Conservation (phyloP, 345 rosid genomes). For the Zanthoxylum bungeanum region DNA sequence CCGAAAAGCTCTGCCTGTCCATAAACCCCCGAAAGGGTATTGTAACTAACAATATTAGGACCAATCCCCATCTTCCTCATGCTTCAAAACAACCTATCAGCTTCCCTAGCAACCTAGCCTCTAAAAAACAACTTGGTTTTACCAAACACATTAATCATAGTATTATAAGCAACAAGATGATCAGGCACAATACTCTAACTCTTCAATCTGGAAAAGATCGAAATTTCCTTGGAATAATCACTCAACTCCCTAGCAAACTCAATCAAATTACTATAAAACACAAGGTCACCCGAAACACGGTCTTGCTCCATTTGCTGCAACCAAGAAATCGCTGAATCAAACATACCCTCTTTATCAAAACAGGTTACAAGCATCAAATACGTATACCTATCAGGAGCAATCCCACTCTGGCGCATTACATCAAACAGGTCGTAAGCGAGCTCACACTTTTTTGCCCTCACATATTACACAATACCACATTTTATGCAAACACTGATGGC, state of each 20-base stretch:
- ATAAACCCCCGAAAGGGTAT: constrained; percentile 82
- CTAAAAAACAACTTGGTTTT: constrained; percentile 81
- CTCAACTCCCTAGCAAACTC: constrained; percentile 72
- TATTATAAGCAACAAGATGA: constrained; percentile 74
- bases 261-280: constrained; percentile 81
- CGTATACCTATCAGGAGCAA: constrained; percentile 80
- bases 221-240: constrained; percentile 84
- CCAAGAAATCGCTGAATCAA: constrained; percentile 80
- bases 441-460: constrained; percentile 66
- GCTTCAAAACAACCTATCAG: constrained; percentile 89
- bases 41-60: constrained; percentile 84
- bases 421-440: constrained; percentile 92
- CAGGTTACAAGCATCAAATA: constrained; percentile 78
- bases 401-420: constrained; percentile 84
- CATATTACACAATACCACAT: constrained; percentile 68
- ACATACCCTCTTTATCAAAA: constrained; percentile 89
- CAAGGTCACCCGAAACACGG: constrained; percentile 85
- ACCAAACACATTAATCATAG: constrained; percentile 90
- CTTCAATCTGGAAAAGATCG: constrained; percentile 78
- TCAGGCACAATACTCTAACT: constrained; percentile 69
- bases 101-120: constrained; percentile 78
- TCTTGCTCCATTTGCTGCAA: constrained; percentile 90
- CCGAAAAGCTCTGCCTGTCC: constrained; percentile 92
- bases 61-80: constrained; percentile 86
- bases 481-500: constrained; percentile 82